Base-by-base conservation (phyloP, 2,329 filamentous ascomycete species). In the Cordyceps cicadae region DNA sequence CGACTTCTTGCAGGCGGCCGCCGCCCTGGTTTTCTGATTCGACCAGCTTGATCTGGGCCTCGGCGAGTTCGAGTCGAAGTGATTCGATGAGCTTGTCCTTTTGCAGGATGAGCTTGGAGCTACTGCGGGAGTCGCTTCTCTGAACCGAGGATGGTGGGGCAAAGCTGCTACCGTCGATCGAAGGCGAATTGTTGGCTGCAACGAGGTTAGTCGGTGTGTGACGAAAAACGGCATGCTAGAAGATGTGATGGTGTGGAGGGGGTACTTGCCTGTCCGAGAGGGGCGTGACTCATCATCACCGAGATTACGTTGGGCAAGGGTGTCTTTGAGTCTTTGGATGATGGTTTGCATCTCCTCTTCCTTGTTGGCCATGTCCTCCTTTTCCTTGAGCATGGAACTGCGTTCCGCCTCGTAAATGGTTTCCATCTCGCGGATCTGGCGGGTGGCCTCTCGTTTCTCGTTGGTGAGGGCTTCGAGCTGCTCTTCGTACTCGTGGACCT, bases 21-120 rank as follows among this genome's bases (percentile, higher is more conserved):
- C 92, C 93, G 57, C 92, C 93, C 74, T 89, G 86, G 72, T 97
- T 96, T 75, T 97, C 92, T 59, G 94, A 87, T 74, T 97, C 93
- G 32, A 96, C 88, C 29, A 97, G 81, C 74, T 96, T 97, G 76
- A 97, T 95, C 73, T 97, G 92, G 24, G 90, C 88, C 74, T 97
- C 94, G 49, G 94, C 93, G 54, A 99, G 82, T 72, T 99, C 94
- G 29, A 97, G 83, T 61, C 93, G 85, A 64, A 99, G 80, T 12
- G 89, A 91, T 72, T 97, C 93, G 67, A 99, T 97, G 62, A 97
- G 80, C 76, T 95, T 94, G 75, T 99, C 94, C 74, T 97, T 99
- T 73, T 97, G 92, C 67, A 95, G 81, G 55, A 97, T 83, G 57
- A 96, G 80, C 73, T 93, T 95, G 15, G 92, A 95, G 74, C 89